Evolutionary conservation across 352 stramenopile genomes (phyloP), one percentile per base, ranked within the genome.

Genomic region (Bremia lactucae): DNA sequence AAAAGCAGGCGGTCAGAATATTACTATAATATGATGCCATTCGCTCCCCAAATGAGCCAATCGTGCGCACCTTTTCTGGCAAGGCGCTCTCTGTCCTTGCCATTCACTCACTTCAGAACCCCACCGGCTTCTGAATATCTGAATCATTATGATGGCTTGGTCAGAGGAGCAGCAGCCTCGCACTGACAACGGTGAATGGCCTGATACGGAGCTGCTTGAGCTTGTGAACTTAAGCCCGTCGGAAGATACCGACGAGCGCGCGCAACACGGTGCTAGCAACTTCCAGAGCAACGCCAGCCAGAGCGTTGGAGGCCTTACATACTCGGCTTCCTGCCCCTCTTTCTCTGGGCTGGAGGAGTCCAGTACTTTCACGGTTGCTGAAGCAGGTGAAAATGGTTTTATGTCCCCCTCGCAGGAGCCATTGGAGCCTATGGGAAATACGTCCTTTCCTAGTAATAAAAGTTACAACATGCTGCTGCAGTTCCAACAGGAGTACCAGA

Each of bases 281-380:
- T 63, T 59, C 39, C 19, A 50, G 16, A 47, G n/a, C 53, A 23
- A 28, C 16, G 26, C 28, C 16, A 45, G 29, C 28, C 46, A 63
- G 18, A 29, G 18, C 29, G 14, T 14, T 6, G 15, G 8, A 2
- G 39, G 19, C 15, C 52, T 87, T 37, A 83, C 75, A 14, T 77
- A 72, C 41, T 87, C 75, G 22, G 71, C 75, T 26, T 87, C 75
- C 20, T 87, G 72, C 41, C 75, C 75, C 43, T 83, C 72, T 19
- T 79, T 87, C 55, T 82, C 75, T 24, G 71, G 62, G 13, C 31
- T 83, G 22, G 80, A 87, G 37, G 59, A 79, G 14, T 41, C 52
- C 19, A 62, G 82, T 43, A 64, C 79, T 10, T 50, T 81, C 31
- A 59, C 84, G 42, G 48, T 57, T 23, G 55, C 65, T 15, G 56